A percentile compares a stretch with the other conserved stretches of the same genome.
These are phyloP conservation scores for Ceratonia siliqua DNA, from an alignment of 306 rosid species.

Conservation along the genomic window DNA sequence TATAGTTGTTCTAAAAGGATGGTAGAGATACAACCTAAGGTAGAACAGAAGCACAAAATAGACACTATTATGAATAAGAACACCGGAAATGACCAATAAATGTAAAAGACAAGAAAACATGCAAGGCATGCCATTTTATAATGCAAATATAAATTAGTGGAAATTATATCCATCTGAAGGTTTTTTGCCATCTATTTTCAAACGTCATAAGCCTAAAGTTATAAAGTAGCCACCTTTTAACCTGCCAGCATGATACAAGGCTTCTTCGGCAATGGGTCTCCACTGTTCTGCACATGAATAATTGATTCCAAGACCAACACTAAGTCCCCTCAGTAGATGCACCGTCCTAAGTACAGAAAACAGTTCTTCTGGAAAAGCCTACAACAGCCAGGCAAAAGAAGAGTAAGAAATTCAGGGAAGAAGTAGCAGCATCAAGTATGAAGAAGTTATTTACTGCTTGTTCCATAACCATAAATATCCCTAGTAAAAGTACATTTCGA, in stretches of 20 bases:
- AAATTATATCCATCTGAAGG: neutral
- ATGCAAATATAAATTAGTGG: constrained; percentile 4
- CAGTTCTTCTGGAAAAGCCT: constrained; percentile 96
- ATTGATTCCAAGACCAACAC: constrained; percentile 94
- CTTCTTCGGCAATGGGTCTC: constrained; percentile 95
- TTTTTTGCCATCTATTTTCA: constrained; percentile 21
- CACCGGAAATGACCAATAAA: constrained; percentile 5
- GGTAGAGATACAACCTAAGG: neutral
- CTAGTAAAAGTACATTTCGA: neutral
- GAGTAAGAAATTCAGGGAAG: constrained; percentile 7
- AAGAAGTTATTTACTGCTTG: constrained; percentile 26
- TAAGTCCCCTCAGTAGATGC: constrained; percentile 91
- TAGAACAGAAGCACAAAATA: neutral
- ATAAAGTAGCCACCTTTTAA: constrained; percentile 57
- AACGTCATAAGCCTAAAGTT: constrained; percentile 28
- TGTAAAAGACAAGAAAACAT: constrained; percentile 7
- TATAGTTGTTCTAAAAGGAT: neutral
- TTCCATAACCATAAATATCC: neutral
- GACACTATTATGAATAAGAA: neutral
- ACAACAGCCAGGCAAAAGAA: constrained; percentile 23
- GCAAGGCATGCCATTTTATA: neutral
- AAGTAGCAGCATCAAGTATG: constrained; percentile 15
- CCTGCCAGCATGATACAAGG: constrained; percentile 68
- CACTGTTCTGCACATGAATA: constrained; percentile 96
- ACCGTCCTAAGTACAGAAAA: constrained; percentile 93